These are phyloP conservation scores for Aspergillus sp. DNA, from an alignment of 2,329 filamentous ascomycete species.

Conservation along the genomic window DNA sequence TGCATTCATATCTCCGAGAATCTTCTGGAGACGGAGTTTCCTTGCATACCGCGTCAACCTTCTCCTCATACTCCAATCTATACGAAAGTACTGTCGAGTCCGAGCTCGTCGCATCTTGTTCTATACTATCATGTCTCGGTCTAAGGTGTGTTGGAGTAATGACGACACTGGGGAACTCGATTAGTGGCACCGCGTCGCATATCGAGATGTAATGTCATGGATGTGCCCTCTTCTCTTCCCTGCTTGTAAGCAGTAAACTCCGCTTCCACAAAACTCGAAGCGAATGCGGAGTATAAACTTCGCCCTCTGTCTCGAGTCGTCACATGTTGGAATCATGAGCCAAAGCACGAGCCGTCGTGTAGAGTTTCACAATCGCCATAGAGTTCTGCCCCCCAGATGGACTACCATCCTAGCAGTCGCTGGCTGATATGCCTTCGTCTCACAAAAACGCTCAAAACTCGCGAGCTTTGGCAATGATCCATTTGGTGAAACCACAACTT, in stretches of 20 bases:
- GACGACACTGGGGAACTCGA: too few species aligned
- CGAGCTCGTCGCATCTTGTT: background rate
- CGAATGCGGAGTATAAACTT: background rate
- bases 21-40: background rate
- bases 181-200: too few species aligned
- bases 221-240: too few species aligned
- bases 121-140: background rate
- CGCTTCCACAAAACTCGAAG: background rate
- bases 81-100: background rate
- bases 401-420: background rate
- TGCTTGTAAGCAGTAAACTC: background rate
- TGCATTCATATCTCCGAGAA: slow-evolving; percentile 1
- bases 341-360: slow-evolving; percentile 3
- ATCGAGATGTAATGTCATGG: too few species aligned
- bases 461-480: background rate
- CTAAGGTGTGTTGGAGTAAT: too few species aligned
- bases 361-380: slow-evolving; percentile 7
- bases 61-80: background rate
- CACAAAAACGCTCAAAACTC: background rate
- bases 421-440: background rate
- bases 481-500: background rate
- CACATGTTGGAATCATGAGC: slow-evolving; percentile 5
- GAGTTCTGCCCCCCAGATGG: background rate
- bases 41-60: background rate
- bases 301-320: background rate